These are phyloP conservation scores for Boletellus ananas DNA, from an alignment of 768 basidiomycete genomes.

Conservation along the genomic window DNA sequence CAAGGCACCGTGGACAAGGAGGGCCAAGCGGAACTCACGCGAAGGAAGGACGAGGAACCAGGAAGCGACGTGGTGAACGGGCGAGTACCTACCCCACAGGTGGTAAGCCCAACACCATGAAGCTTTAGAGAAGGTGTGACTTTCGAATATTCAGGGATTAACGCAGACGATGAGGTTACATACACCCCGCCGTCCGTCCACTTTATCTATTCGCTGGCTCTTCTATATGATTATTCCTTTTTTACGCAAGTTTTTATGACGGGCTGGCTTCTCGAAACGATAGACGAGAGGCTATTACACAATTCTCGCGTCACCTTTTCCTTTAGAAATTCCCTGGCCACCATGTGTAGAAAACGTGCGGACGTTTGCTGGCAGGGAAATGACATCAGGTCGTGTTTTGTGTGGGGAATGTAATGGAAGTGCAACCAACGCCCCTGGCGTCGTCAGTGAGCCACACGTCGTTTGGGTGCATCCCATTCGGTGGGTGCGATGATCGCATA, in stretches of 20 bases:
- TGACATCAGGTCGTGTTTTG: constrained; percentile 7
- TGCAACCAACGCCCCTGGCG: not conserved
- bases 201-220: constrained; percentile 32
- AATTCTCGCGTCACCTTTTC: constrained; percentile 6
- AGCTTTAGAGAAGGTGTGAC: constrained; percentile 29
- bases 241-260: constrained; percentile 27
- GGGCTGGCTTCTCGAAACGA: constrained; percentile 22
- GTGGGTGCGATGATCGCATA: not conserved
- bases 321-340: constrained; percentile 12
- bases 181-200: constrained; percentile 19
- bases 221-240: constrained; percentile 40
- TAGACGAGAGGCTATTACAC: constrained; percentile 17
- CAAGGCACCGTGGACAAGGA: constrained; percentile 34
- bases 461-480: not conserved
- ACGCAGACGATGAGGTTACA: constrained; percentile 24
- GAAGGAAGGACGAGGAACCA: constrained; percentile 33
- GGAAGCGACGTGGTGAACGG: constrained; percentile 41
- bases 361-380: constrained; percentile 12
- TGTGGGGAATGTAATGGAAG: constrained; percentile 24
- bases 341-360: constrained; percentile 16
- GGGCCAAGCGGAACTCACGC: constrained; percentile 34
- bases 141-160: constrained; percentile 25
- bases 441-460: constrained; percentile 5
- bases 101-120: constrained; percentile 35
- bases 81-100: constrained; percentile 31